These are phyloP conservation scores for Smithsoniella earleae DNA, from an alignment of 163 green algal species.

Conservation along the genomic window DNA sequence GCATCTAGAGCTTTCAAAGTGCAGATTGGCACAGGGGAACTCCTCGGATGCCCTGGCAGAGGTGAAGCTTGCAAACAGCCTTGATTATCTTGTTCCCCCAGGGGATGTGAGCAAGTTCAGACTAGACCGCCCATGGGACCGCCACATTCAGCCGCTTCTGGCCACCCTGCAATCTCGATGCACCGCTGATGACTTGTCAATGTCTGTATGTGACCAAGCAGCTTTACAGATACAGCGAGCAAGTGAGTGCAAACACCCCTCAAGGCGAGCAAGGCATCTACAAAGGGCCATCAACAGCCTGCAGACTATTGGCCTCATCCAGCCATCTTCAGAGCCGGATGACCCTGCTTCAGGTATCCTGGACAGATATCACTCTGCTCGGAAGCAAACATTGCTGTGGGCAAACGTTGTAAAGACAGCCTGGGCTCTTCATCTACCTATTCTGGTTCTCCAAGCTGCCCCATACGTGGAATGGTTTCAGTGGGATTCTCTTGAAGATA, in stretches of 20 bases:
- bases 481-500: background rate
- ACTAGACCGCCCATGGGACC: conserved; percentile 17
- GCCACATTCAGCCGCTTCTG: conserved; percentile 25
- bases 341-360: no score
- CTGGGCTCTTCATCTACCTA: background rate
- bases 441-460: background rate
- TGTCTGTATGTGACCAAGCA: no score
- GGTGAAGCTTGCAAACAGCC: background rate
- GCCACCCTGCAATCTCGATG: background rate
- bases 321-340: background rate
- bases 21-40: background rate
- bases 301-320: background rate
- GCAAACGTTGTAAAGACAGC: background rate
- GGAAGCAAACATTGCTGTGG: conserved; percentile 6
- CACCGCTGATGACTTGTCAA: no score
- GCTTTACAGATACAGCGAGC: conserved; percentile 1
- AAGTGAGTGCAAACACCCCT: background rate
- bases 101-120: background rate
- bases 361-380: background rate
- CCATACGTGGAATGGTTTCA: conserved; percentile 3
- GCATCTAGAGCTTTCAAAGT: conserved; percentile 14
- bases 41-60: background rate
- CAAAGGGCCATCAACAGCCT: background rate
- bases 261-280: background rate
- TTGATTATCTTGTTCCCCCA: background rate